Evolutionary conservation across 2,329 filamentous ascomycete species (phyloP).

Genomic region (Alternaria metachromatica): DNA sequence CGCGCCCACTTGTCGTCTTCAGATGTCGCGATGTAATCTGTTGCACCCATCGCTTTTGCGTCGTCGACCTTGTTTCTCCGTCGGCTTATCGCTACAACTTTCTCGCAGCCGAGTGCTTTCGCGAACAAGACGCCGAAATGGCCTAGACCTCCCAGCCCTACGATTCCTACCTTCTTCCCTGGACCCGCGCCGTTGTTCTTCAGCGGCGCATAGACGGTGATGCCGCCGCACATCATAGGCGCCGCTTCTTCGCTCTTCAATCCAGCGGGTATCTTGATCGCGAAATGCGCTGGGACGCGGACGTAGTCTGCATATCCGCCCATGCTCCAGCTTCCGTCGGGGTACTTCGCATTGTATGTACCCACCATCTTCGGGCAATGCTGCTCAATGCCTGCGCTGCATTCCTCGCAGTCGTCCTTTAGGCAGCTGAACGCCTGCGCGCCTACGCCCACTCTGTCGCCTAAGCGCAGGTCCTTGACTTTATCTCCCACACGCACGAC

Average conservation of each 20-base stretch:
- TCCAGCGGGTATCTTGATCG: constrained; percentile 61
- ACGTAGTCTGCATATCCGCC: constrained; percentile 67
- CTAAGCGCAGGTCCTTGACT: constrained; percentile 60
- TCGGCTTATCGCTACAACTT: constrained; percentile 70
- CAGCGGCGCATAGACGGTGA: constrained; percentile 76
- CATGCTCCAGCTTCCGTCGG: constrained; percentile 66
- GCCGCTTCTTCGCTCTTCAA: constrained; percentile 61
- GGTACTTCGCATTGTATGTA: constrained; percentile 66
- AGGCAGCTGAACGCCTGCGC: constrained; percentile 59
- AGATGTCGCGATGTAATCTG: constrained; percentile 64
- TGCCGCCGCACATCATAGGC: constrained; percentile 78
- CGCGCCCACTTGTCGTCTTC: constrained; percentile 63
- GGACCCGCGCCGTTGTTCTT: constrained; percentile 71
- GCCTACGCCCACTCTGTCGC: constrained; percentile 65
- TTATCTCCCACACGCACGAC: constrained; percentile 45
- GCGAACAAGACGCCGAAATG: constrained; percentile 77
- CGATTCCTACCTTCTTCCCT: constrained; percentile 73
- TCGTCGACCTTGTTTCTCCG: constrained; percentile 65
- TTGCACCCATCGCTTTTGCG: constrained; percentile 67
- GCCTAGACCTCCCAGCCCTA: constrained; percentile 76
- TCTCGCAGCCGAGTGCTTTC: constrained; percentile 72
- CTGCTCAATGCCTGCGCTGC: constrained; percentile 54
- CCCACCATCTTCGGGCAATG: constrained; percentile 58
- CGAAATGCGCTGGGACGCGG: constrained; percentile 65
- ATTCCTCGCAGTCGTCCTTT: constrained; percentile 59